Percentiles rank a stretch among this genome's conserved stretches.
Evolutionary conservation across 768 basidiomycete genomes (phyloP).

Genomic region (Leccinum sublutescens): DNA sequence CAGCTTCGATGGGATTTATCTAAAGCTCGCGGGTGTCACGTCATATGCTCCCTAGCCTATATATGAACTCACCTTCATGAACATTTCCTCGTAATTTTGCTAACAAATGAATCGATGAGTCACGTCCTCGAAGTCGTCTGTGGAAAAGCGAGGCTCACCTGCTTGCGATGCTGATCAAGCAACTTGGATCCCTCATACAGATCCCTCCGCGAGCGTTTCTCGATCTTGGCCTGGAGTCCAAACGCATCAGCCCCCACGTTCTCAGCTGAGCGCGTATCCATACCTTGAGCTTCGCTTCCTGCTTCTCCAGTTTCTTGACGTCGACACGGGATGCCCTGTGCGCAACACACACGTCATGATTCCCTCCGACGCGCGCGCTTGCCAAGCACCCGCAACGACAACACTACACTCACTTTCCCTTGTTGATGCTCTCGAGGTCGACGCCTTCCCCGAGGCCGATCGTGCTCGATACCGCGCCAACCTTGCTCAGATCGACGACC

Average conservation of each 20-base stretch:
- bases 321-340: conserved; percentile 85
- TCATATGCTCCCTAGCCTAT: neutral
- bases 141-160: conserved; percentile 43
- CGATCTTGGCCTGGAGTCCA: conserved; percentile 79
- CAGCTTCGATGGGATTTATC: conserved; percentile 92
- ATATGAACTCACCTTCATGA: conserved; percentile 77
- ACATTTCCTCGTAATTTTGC: conserved; percentile 99
- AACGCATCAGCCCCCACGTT: neutral
- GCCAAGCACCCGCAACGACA: neutral
- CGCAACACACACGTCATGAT: conserved; percentile 11
- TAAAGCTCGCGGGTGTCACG: conserved; percentile 22
- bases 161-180: conserved; percentile 88
- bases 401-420: conserved; percentile 76
- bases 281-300: conserved; percentile 93
- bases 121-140: neutral
- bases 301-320: conserved; percentile 94
- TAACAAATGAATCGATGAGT: conserved; percentile 30
- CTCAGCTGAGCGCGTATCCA: neutral
- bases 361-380: neutral
- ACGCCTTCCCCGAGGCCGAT: conserved; percentile 80
- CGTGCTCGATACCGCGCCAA: conserved; percentile 71
- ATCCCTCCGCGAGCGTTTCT: conserved; percentile 88
- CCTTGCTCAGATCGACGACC: conserved; percentile 86
- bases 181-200: conserved; percentile 97
- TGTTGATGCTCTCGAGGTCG: conserved; percentile 89